Conservation (phyloP, 1,284 basidiomycete species). For the Puccinia coronata region DNA sequence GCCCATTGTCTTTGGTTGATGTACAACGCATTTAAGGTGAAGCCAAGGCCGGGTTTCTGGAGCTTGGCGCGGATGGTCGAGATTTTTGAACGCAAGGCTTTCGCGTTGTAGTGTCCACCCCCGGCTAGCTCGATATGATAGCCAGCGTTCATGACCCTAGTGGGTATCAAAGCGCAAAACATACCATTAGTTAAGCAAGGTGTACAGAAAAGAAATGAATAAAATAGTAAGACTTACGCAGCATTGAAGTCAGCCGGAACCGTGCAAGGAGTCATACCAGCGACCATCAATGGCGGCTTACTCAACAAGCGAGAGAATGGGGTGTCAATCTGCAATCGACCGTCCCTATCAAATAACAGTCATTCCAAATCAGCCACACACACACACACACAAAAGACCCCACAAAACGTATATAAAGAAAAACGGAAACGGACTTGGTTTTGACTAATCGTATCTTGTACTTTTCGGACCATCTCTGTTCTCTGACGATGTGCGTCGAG, state of each 20-base stretch:
- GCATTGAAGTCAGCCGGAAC: slow-evolving; percentile 57
- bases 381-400: no score
- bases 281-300: slow-evolving; percentile 97
- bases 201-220: no score
- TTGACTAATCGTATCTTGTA: slow-evolving; percentile 82
- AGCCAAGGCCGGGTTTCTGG: slow-evolving; percentile 75
- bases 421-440: slow-evolving; percentile 68
- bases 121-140: slow-evolving; percentile 96
- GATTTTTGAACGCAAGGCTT: slow-evolving; percentile 83
- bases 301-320: slow-evolving; percentile 92
- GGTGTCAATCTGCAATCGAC: slow-evolving; percentile 86
- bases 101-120: slow-evolving; percentile 91
- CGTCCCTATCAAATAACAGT: slow-evolving; percentile 69
- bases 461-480: slow-evolving; percentile 87
- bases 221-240: slow-evolving; percentile 19
- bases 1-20: slow-evolving; percentile 90
- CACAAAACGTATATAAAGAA: background rate
- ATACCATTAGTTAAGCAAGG: slow-evolving; percentile 89
- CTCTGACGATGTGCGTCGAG: slow-evolving; percentile 68
- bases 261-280: slow-evolving; percentile 72
- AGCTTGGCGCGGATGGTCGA: slow-evolving; percentile 81
- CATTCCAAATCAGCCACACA: background rate
- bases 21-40: slow-evolving; percentile 93
- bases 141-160: slow-evolving; percentile 72
- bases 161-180: slow-evolving; percentile 65